Base-by-base conservation (phyloP, 2,329 filamentous ascomycete genomes). In the Hypoxylon sp. region DNA sequence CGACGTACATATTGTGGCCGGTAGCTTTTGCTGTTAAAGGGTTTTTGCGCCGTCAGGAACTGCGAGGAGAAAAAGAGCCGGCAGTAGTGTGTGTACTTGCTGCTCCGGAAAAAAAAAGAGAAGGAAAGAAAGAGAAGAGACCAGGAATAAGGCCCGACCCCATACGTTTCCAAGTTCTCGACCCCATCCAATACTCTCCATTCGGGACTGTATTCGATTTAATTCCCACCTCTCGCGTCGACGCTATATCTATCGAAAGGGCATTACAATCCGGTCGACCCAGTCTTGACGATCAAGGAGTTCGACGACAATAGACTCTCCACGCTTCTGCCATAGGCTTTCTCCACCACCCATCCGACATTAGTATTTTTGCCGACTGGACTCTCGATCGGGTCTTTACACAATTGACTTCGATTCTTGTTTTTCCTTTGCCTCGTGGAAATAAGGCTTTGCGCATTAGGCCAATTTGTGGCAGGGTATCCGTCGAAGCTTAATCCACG, bases 21-120 rank as follows among this genome's bases (percentile, higher is more conserved):
- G 55, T 72, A 31, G 17, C 40, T 64, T 69, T 63, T 68, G 61
- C 68, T 68, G 61, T 48, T 33, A 63, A 63, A 57, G 58, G 42
- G 42, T 65, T 66, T 68, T 70, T 64, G 61, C 72, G 72, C 73
- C 56, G 73, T 74, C 72, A 72, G 72, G 73, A 69, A 75, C 73
- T 71, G 73, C 73, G 72, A 73, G 65, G 60, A 69, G 55, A 68
- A 64, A 64, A 72, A 53, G 61, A 54, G 40, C 40, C 31, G 44
- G 25, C 17, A 55, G 50, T 40, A 53, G 59, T 37, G n/a, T 54
- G 25, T 44, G 42, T 61, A 42, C 42, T 64, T 55, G 33, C 55
- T 64, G 14, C 51, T 55, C 17, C 17, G 57, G 65, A 35, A 44
- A 49, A 60, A 68, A 31, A 62, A n/a, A 64, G 46, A 50, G 25